Evolutionary conservation across 345 rosid species (phyloP).

Genomic region (Syzygium aromaticum): DNA sequence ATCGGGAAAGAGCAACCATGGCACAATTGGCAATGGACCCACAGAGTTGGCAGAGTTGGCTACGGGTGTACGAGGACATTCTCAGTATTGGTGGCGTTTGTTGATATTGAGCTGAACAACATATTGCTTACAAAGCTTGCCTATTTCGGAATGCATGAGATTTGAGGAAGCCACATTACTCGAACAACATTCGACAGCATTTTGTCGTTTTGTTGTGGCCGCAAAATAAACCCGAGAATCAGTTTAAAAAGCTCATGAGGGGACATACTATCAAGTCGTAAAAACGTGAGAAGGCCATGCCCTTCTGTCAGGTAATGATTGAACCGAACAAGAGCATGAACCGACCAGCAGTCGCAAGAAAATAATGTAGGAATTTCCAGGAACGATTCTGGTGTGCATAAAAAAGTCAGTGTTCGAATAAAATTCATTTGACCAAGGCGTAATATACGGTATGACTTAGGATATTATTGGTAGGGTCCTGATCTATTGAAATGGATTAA

Average conservation of each 20-base stretch:
- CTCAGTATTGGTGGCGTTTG: background rate
- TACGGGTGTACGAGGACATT: background rate
- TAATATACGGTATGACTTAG: background rate
- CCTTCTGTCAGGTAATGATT: background rate
- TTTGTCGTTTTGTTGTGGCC: background rate
- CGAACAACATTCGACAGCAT: background rate
- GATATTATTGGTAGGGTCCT: background rate
- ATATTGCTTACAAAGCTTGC: background rate
- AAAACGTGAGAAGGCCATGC: background rate
- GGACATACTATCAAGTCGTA: background rate
- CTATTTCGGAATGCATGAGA: background rate
- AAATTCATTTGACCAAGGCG: background rate
- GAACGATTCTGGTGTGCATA: background rate
- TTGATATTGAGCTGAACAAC: background rate
- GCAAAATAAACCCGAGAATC: background rate
- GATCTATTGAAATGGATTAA: background rate
- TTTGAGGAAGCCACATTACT: background rate
- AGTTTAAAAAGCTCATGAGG: background rate
- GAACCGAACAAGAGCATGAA: background rate
- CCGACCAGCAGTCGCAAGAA: background rate
- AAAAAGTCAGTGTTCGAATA: background rate
- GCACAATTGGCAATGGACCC: background rate
- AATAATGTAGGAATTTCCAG: background rate
- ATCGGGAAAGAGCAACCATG: background rate
- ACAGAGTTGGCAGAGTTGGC: background rate